Base-by-base conservation (phyloP, 129 eudicot species). In the Artemisia argyi region DNA sequence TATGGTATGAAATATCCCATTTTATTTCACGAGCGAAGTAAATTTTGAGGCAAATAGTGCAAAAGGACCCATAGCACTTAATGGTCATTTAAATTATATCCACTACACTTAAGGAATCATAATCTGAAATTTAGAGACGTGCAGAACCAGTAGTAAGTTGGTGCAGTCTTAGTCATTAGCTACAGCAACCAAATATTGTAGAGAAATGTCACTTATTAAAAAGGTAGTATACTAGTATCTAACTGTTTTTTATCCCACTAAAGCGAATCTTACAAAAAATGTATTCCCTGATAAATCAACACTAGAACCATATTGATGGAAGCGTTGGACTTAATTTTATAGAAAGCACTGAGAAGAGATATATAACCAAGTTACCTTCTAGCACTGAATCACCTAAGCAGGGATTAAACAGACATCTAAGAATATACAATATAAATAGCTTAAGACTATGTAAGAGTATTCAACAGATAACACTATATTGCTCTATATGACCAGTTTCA, bases 331-430 rank as follows among this genome's bases (percentile, higher is more conserved):
- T 71, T 20, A 42, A 55, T 71, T 52, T 22, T 44, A 55, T 44
- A 58, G 16, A 58, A 59, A n/a, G n/a, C n/a, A n/a, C n/a, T n/a
- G n/a, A n/a, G n/a, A n/a, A n/a, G n/a, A n/a, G n/a, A n/a, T n/a
- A n/a, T n/a, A n/a, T 17, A 10, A 4, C 28, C 9, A 26, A 26
- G 60, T 50, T 24, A 24, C 73, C 28, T 1, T 35, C 42, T 52
- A 16, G 28, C 15, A 35, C 39, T 35, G 55, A 58, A 68, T 51
- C 73, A 56, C 73, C 73, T 49, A 68, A 7, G 46, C 73, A 68
- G 61, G 61, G 61, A 60, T 51, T 68, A 51, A 68, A 32, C 4
- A 8, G 19, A 32, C 48, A 54, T 61, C 49, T 50, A 56, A 39
- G 46, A 11, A 39, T 32, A 63, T 39, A 39, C 46, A 39, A 0